These are phyloP conservation scores for Coemansia sp. DNA, from an alignment of 371 early-diverging fungal genomes.

Conservation along the genomic window DNA sequence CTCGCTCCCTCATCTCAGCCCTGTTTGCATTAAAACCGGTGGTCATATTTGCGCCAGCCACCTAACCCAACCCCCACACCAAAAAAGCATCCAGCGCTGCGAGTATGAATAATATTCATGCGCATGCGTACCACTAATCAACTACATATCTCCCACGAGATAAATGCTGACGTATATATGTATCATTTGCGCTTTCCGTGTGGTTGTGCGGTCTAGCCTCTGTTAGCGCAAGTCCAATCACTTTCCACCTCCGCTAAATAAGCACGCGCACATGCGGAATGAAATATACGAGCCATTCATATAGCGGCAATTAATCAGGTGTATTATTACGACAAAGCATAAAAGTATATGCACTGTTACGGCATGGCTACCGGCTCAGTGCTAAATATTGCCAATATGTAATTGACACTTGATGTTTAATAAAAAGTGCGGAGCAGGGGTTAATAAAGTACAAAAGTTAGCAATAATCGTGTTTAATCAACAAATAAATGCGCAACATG, in stretches of 20 bases:
- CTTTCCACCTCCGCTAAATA: background rate
- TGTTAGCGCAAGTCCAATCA: background rate
- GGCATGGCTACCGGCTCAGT: background rate
- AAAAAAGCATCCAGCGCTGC: background rate
- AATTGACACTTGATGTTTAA: no score
- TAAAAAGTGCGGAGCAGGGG: no score
- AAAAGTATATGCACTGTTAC: background rate
- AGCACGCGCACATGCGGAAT: background rate
- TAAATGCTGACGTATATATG: no score
- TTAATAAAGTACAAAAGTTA: no score
- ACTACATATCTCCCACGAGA: no score
- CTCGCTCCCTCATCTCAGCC: background rate
- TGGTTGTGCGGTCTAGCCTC: background rate
- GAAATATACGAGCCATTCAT: background rate
- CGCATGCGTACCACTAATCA: background rate
- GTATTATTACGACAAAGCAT: no score
- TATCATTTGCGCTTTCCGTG: background rate
- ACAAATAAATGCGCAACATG: background rate
- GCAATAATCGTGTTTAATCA: background rate
- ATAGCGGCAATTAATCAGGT: no score
- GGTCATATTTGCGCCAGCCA: background rate
- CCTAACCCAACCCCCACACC: no score
- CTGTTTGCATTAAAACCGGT: background rate
- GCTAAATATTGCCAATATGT: background rate
- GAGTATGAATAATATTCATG: background rate